These are phyloP conservation scores for Cercospora sp. DNA, from an alignment of 2,329 filamentous ascomycete genomes.

Conservation along the genomic window DNA sequence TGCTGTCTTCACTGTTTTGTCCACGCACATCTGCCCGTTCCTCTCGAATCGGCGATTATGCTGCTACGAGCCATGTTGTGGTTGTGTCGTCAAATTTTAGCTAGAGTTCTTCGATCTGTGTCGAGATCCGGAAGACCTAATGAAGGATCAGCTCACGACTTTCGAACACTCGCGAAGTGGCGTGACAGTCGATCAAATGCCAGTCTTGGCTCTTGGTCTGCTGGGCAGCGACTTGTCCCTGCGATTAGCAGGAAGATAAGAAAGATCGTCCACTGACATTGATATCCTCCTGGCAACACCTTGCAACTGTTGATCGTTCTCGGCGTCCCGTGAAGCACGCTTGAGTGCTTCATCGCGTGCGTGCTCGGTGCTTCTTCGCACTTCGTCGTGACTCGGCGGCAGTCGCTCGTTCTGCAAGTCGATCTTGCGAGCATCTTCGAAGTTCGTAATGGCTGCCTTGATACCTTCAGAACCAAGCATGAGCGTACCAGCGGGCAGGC, in stretches of 20 bases:
- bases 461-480: constrained; percentile 98
- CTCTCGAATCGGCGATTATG: constrained; percentile 5
- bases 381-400: constrained; percentile 89
- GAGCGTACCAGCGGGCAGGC: constrained; percentile 88
- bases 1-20: constrained; percentile 8
- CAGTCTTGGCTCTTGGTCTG: constrained; percentile 18
- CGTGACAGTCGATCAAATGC: constrained; percentile 11
- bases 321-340: constrained; percentile 81
- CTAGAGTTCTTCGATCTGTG: constrained; percentile 8
- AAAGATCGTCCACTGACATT: constrained; percentile 65
- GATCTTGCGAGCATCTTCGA: constrained; percentile 95
- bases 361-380: constrained; percentile 76
- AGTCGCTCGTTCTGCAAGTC: constrained; percentile 95
- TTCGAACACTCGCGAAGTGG: neutral
- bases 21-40: neutral
- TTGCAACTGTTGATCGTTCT: constrained; percentile 85
- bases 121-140: constrained; percentile 22
- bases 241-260: constrained; percentile 18
- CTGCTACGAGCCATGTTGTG: neutral
- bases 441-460: constrained; percentile 95
- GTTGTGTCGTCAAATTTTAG: neutral
- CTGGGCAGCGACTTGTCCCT: constrained; percentile 14
- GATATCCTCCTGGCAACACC: constrained; percentile 87
- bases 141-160: constrained; percentile 16
- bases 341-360: constrained; percentile 80